Evolutionary conservation across 805 yeast genomes (phyloP), one percentile per base, ranked within the genome.

Genomic region (Barnettozyma sp.): DNA sequence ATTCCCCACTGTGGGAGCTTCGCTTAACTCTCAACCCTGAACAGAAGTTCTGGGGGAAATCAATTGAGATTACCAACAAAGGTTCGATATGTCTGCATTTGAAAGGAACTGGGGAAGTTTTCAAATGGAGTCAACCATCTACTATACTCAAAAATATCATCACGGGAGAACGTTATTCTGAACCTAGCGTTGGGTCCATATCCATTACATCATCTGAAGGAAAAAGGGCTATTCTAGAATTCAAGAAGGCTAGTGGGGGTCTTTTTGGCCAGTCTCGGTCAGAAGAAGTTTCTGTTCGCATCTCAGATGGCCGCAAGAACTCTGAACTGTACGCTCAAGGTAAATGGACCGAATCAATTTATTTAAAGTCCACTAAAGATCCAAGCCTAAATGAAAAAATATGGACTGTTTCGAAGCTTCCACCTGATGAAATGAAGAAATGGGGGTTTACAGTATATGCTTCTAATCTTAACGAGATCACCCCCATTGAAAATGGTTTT

Each of bases 31-130:
- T 82, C 4, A 62, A 76, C 18, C 95, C 95, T 0, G 71, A 72
- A 16, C 96, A 88, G 50, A 86, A 87, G 56, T 84, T 85, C 50
- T 90, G 97, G 94, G 97, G 97, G 33, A 92, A 90, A 60, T 78
- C 88, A 19, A 77, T 84, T 7, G 97, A 92, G 55, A 63, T 92
- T 39, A 71, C 73, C 31, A 84, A 85, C 45, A 75, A 71, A 29
- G 98, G 98, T 25, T 65, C 65, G 11, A 63, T 82, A 4, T 70
- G 68, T 30, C 63, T 92, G 25, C 65, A 66, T 3, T 63, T 79
- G 30, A 71, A 72, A 39, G 49, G 63, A 3, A 68, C 79, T 1
- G 87, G 85, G 1, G 95, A 84, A 49, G 46, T 57, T 9, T 83
- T 78, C 51, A 74, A 76, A 42, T 92, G 94, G 90, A 55, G 66